Evolutionary conservation across 352 stramenopile genomes (phyloP), one percentile per base, ranked within the genome.

Genomic region (Phytophthora vignae): DNA sequence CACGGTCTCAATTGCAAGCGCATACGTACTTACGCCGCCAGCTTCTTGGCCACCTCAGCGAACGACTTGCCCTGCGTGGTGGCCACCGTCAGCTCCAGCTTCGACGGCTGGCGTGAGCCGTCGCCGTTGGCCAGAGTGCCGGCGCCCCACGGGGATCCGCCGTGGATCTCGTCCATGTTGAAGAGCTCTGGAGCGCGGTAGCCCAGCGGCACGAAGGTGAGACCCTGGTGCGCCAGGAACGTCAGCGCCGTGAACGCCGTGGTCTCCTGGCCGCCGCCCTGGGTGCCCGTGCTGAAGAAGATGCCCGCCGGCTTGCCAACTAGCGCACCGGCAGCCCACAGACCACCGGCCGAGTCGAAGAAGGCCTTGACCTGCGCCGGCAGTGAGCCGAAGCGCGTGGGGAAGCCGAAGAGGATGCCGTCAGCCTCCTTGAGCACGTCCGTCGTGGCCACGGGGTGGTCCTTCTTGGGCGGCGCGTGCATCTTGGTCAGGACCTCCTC

Each of bases 1-100:
- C n/a, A 57, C 25, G 38, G 60, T 60, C 60, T 60, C 49, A 60
- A 8, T 48, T 17, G 29, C 55, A 12, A 27, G 19, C n/a, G 29
- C 6, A 25, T n/a, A 4, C 14, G 57, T 12, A 55, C 36, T 49
- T 49, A 49, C 5, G 40, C 40, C 0, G 40, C 14, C 40, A 49
- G 40, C 17, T 49, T 49, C 40, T 49, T 49, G 15, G 40, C 14
- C 4, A 49, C 6, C 14, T 49, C 40, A 3, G 40, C 40, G 40
- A 49, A 49, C 40, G 40, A 49, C 40, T 49, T 49, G 40, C 40
- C 40, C 40, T 49, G 40, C 15, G 40, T 49, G 40, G 84, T 85
- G 57, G 84, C 87, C n/a, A 96, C 67, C 25, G 81, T 77, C 65
- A 89, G 71, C 74, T 98, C 92, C n/a, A 95, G 64, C 61, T 96